Conservation (phyloP, 73 alveolate genomes). For the Paramecium octaurelia region DNA sequence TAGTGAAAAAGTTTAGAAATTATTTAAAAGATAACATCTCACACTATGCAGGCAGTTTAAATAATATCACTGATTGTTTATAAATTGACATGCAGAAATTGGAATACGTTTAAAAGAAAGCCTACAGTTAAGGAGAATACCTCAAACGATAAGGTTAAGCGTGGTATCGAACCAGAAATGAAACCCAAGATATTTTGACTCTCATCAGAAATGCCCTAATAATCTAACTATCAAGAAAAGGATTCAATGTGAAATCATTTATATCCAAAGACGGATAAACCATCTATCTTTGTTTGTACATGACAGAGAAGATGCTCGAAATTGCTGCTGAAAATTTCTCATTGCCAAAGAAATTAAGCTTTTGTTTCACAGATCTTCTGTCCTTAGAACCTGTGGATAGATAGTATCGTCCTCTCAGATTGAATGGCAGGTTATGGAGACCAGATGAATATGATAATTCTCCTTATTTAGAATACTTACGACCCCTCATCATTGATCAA, state of each 20-base stretch:
- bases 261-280: background rate
- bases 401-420: conserved; percentile 2
- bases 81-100: background rate
- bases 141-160: background rate
- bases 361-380: background rate
- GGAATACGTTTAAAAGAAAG: background rate
- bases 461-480: background rate
- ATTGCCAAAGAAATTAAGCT: background rate
- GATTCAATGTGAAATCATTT: background rate
- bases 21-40: background rate
- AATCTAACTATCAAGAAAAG: background rate
- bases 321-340: background rate
- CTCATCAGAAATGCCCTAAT: background rate
- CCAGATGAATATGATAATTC: background rate
- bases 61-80: background rate
- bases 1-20: background rate
- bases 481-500: background rate
- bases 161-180: background rate
- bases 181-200: background rate
- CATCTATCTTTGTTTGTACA: background rate
- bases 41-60: background rate
- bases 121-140: conserved; percentile 1
- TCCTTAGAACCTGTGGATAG: conserved; percentile 25
- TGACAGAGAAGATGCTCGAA: background rate
- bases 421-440: conserved; percentile 11